phyloP scores from a whole-genome alignment of 495 filamentous ascomycete species.

The Trypethelium eluteriae region DNA sequence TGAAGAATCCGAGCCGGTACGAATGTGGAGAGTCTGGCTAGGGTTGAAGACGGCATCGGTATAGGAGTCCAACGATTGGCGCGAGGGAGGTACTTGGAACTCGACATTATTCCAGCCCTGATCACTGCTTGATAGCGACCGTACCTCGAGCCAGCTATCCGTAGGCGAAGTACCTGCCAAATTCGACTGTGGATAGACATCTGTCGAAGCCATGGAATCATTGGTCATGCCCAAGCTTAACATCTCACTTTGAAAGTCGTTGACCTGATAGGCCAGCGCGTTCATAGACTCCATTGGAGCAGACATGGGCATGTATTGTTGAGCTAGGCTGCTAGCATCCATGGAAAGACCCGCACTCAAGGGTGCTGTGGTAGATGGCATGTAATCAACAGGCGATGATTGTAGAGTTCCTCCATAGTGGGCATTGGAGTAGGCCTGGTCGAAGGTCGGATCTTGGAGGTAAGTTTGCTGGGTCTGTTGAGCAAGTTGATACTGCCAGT shows the following conservation, averaged over 20 bases:
- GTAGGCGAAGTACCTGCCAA: conserved; percentile 71
- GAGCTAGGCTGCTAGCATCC: conserved; percentile 41
- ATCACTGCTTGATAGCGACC: conserved; percentile 75
- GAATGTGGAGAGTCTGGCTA: conserved; percentile 71
- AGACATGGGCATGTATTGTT: conserved; percentile 55
- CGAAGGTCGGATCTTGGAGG: conserved; percentile 44
- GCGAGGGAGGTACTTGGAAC: conserved; percentile 37
- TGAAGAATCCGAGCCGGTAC: conserved; percentile 78
- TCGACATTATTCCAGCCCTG: conserved; percentile 77
- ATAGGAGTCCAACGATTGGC: conserved; percentile 47
- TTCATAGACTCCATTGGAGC: conserved; percentile 58
- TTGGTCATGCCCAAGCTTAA: conserved; percentile 14
- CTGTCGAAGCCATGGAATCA: conserved; percentile 22
- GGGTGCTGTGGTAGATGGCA: conserved; percentile 57
- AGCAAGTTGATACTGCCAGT: conserved; percentile 42
- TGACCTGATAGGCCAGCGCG: conserved; percentile 47
- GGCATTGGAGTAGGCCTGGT: conserved; percentile 42
- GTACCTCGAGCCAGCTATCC: conserved; percentile 71
- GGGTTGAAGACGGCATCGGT: conserved; percentile 70
- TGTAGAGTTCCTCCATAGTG: conserved; percentile 47
- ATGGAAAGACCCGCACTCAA: conserved; percentile 58
- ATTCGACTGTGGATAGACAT: conserved; percentile 20
- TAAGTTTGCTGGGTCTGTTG: conserved; percentile 48
- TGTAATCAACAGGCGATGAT: conserved; percentile 60
- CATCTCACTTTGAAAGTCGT: conserved; percentile 53